Evolutionary conservation across 2,329 filamentous ascomycete species (phyloP).

Genomic region (Xylogone sp.): DNA sequence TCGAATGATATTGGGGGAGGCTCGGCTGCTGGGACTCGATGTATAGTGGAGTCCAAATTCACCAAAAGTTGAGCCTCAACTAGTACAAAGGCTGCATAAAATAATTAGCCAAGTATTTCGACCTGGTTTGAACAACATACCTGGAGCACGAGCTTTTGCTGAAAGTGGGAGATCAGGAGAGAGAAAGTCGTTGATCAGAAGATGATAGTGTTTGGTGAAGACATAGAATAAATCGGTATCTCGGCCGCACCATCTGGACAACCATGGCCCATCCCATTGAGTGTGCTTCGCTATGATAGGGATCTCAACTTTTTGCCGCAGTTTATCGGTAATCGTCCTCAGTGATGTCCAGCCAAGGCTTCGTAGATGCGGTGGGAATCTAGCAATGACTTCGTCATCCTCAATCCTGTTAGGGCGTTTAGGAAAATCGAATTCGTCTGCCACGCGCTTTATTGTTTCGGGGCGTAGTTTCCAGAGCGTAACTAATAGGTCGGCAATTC

Average conservation of each 20-base stretch:
- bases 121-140: constrained; percentile 11
- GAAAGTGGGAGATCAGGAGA: constrained; percentile 45
- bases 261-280: constrained; percentile 65
- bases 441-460: constrained; percentile 57
- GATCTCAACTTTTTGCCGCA: constrained; percentile 48
- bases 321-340: constrained; percentile 47
- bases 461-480: constrained; percentile 60
- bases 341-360: constrained; percentile 59
- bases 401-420: constrained; percentile 45
- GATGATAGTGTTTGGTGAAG: constrained; percentile 68
- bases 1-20: constrained; percentile 60
- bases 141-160: constrained; percentile 57
- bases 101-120: constrained; percentile 10
- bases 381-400: constrained; percentile 28
- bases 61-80: constrained; percentile 66
- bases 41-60: constrained; percentile 64
- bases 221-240: constrained; percentile 73
- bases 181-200: constrained; percentile 57
- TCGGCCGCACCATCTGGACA: constrained; percentile 67
- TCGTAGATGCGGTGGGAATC: constrained; percentile 45
- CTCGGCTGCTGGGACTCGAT: constrained; percentile 49
- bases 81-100: constrained; percentile 49
- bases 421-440: constrained; percentile 55
- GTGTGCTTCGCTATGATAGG: constrained; percentile 60
- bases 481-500: constrained; percentile 64